phyloP scores from a whole-genome alignment of 1,284 basidiomycete species.

The Inonotus hispidus region DNA sequence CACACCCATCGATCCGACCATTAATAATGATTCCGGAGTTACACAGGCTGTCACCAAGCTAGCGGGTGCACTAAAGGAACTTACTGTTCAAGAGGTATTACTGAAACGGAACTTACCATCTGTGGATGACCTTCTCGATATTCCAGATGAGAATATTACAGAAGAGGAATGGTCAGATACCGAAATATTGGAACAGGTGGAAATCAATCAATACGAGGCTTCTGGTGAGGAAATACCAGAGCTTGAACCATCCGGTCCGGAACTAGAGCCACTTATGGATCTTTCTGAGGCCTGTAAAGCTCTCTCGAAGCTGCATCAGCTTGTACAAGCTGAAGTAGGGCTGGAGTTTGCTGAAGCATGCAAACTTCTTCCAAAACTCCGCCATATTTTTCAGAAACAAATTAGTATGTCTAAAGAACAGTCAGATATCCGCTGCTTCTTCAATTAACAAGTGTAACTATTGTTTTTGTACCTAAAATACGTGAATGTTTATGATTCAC shows the following conservation, averaged over 20 bases:
- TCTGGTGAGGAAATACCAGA: conserved; percentile 5
- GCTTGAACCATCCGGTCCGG: neutral
- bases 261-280: neutral
- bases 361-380: neutral
- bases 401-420: neutral
- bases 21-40: neutral
- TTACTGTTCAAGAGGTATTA: neutral
- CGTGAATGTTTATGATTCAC: neutral
- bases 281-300: neutral
- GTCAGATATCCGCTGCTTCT: neutral
- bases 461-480: neutral
- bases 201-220: neutral
- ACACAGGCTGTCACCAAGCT: neutral
- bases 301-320: neutral
- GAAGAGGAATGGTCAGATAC: conserved; percentile 4
- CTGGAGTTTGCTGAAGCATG: neutral
- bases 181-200: conserved; percentile 3
- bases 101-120: neutral
- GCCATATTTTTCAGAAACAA: neutral
- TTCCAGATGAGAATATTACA: neutral
- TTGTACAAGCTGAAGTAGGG: neutral
- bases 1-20: conserved; percentile 21
- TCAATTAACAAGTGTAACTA: neutral
- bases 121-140: conserved; percentile 1
- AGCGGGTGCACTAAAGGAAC: neutral